A percentile compares a stretch with the other conserved stretches of the same genome.
These are phyloP conservation scores for Fusarium drepaniforme DNA, from an alignment of 2,329 filamentous ascomycete species.

Conservation along the genomic window DNA sequence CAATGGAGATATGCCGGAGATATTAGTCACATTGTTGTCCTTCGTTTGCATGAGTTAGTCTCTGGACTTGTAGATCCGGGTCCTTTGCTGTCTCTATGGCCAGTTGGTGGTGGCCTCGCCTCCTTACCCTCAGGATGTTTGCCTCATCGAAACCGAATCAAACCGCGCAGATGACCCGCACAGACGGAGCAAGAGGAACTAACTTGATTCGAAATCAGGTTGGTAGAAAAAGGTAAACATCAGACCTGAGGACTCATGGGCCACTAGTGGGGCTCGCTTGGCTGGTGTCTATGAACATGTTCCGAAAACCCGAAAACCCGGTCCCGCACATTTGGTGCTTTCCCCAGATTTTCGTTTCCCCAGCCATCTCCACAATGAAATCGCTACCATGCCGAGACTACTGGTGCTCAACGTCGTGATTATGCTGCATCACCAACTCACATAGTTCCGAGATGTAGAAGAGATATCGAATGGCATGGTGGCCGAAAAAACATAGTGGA, in stretches of 20 bases:
- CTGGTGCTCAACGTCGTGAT: neutral
- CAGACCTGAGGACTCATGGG: too few relatives aligned
- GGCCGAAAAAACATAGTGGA: neutral
- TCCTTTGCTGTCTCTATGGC: neutral
- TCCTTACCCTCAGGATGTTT: neutral
- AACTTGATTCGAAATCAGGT: neutral
- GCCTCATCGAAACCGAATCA: neutral
- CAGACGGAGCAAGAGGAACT: neutral
- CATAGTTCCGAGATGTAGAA: neutral
- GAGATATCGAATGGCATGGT: neutral
- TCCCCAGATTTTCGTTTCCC: neutral
- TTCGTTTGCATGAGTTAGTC: neutral
- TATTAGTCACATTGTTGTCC: neutral
- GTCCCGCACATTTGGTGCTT: neutral
- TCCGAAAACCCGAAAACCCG: slow-evolving; percentile 18
- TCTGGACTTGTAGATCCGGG: neutral
- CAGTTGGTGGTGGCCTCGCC: neutral
- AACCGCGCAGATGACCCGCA: neutral
- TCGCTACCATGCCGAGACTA: neutral
- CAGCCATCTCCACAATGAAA: neutral
- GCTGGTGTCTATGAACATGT: neutral
- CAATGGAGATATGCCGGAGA: neutral
- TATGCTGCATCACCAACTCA: neutral
- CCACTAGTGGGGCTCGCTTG: neutral
- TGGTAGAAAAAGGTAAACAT: neutral